Base-by-base conservation (phyloP, 768 basidiomycete genomes). In the Mycena filopes region DNA sequence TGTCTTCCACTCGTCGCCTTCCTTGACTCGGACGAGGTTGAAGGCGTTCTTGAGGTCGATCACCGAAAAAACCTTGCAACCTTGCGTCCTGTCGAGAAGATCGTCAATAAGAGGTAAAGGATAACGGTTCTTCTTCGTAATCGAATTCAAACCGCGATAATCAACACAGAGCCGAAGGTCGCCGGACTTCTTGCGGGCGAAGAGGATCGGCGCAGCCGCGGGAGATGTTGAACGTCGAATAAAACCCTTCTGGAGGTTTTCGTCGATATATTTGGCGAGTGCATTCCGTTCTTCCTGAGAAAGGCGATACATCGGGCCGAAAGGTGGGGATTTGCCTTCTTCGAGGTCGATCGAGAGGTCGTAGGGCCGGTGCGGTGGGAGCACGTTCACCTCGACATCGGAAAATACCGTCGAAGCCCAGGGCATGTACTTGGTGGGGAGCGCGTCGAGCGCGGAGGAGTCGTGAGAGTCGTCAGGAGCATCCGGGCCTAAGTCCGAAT, bases 231-330 rank as follows among this genome's bases (percentile, higher is more conserved):
- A 80, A 16, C 65, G 65, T 0, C 73, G 69, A 48, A 83, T 82
- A 51, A 75, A 77, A 1, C 82, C 82, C 61, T 75, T 73, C 28
- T 62, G 36, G 42, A 83, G 74, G 49, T 83, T 76, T 15, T 74
- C 66, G 20, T 82, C 72, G 28, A 83, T 54, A 60, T 77, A 84
- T 2, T 73, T 73, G 4, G 50, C 38, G 45, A 85, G 75, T 1
- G 71, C 77, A n/a, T 73, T 51, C 4, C 69, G 75, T 67, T 84
- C 80, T 16, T 50, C 47, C 11, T 59, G 72, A 0, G 78, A 75
- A 6, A 82, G 70, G 4, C 65, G 66, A 51, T 81, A 82, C 7
- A 82, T 63, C 0, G 68, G 71, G 10, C 76, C 76, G 15, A 74
- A 68, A 0, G 76, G 76, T 0, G 76, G 77, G 0, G 65, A 42